Conservation (phyloP, 345 rosid genomes). For the Eucalyptus coolabah region DNA sequence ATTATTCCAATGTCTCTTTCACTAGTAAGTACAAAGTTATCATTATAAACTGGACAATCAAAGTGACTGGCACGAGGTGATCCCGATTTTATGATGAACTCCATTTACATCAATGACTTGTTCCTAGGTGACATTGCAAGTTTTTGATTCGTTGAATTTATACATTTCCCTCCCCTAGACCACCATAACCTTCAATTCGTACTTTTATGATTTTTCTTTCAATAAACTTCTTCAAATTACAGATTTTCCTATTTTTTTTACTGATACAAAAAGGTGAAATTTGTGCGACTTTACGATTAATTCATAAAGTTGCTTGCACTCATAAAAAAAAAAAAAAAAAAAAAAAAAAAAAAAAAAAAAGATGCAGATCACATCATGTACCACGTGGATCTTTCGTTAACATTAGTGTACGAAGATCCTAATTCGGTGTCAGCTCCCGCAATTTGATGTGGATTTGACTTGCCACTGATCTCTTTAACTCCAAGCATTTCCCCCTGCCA, state of each 20-base stretch:
- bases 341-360: neutral
- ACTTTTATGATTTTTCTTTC: neutral
- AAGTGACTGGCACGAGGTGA: neutral
- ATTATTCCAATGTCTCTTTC: neutral
- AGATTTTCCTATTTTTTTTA: neutral
- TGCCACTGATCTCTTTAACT: neutral
- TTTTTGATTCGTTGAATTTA: neutral
- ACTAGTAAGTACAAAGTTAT: neutral
- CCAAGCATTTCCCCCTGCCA: conserved; percentile 3
- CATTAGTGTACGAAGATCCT: neutral
- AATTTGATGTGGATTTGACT: neutral
- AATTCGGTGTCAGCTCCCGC: neutral
- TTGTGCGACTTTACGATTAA: neutral
- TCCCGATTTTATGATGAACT: neutral
- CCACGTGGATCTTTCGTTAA: neutral
- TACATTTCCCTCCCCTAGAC: neutral
- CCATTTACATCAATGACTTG: neutral
- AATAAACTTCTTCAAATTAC: neutral
- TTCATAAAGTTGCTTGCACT: neutral
- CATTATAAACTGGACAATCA: neutral
- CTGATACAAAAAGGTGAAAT: neutral
- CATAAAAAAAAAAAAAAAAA: neutral
- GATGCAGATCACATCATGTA: neutral
- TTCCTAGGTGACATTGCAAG: neutral
- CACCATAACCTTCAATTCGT: neutral